Evolutionary conservation across 2,329 filamentous ascomycete species (phyloP).

Genomic region (Aspergillus floridensis): DNA sequence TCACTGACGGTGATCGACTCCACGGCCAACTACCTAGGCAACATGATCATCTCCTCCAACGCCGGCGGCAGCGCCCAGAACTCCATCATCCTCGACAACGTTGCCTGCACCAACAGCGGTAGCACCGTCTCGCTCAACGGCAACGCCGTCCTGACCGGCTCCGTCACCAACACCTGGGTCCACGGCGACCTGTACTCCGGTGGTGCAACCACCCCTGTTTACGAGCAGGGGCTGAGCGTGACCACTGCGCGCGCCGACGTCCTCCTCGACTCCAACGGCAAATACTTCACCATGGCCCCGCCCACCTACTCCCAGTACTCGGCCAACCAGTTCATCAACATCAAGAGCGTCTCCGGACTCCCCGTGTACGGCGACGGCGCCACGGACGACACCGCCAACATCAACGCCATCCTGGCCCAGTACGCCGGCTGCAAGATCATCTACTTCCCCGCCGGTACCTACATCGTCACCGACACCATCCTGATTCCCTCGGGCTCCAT

Average conservation of each 20-base stretch:
- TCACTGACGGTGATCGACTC: constrained; percentile 25
- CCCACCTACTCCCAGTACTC: constrained; percentile 47
- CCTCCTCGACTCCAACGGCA: constrained; percentile 29
- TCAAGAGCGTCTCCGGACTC: constrained; percentile 44
- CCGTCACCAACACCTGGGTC: constrained; percentile 29
- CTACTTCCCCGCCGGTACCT: constrained; percentile 58
- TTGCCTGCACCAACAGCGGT: constrained; percentile 23
- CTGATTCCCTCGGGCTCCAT: constrained; percentile 48
- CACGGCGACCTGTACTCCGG: constrained; percentile 34
- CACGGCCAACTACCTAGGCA: constrained; percentile 11
- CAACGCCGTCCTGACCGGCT: constrained; percentile 19
- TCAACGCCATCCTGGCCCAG: constrained; percentile 33
- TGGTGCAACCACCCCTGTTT: constrained; percentile 26
- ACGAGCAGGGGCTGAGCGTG: constrained; percentile 27
- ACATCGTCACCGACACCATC: constrained; percentile 48
- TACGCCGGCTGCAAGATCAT: constrained; percentile 49
- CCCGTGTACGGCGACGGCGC: constrained; percentile 45
- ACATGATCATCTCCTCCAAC: constrained; percentile 19
- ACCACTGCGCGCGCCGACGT: constrained; percentile 27
- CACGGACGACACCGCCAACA: constrained; percentile 38
- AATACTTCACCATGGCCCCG: constrained; percentile 42
- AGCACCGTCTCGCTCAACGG: constrained; percentile 28
- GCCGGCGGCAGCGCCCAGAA: constrained; percentile 33
- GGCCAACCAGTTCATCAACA: constrained; percentile 45
- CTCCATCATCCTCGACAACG: constrained; percentile 31